These are phyloP conservation scores for Berberis thunbergii DNA, from an alignment of 164 flowering plant genomes.

Conservation along the genomic window DNA sequence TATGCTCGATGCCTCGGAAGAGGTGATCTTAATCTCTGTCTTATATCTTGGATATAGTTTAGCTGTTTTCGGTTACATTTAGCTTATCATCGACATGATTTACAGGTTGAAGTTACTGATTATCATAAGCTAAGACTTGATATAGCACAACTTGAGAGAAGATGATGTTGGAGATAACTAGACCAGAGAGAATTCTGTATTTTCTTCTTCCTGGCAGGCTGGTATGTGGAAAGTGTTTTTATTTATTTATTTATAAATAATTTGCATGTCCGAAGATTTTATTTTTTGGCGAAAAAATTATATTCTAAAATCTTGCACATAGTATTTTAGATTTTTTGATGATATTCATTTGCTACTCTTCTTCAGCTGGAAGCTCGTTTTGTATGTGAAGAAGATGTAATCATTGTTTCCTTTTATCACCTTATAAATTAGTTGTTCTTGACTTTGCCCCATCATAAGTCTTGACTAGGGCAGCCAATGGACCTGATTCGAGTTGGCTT, in stretches of 20 bases:
- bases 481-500: too few relatives aligned
- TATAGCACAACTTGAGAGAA: slow-evolving; percentile 21
- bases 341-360: too few relatives aligned
- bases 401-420: too few relatives aligned
- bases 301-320: too few relatives aligned
- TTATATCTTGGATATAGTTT: too few relatives aligned
- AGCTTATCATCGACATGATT: not conserved
- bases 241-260: not conserved
- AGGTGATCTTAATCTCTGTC: not conserved
- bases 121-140: not conserved
- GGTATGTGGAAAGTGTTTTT: slow-evolving; percentile 37
- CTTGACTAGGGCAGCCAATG: not conserved
- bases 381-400: too few relatives aligned
- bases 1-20: not conserved
- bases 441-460: not conserved
- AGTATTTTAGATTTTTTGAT: too few relatives aligned
- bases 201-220: slow-evolving; percentile 82
- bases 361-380: too few relatives aligned
- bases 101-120: not conserved
- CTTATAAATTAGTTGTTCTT: too few relatives aligned
- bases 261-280: too few relatives aligned
- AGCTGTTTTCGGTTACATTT: not conserved
- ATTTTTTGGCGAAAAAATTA: too few relatives aligned
- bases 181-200: slow-evolving; percentile 84
- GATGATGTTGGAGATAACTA: slow-evolving; percentile 83